A percentile compares a stretch with the other conserved stretches of the same genome.
phyloP scores from a whole-genome alignment of 1,139 yeast genomes.

The Scheffersomyces lignicola region DNA sequence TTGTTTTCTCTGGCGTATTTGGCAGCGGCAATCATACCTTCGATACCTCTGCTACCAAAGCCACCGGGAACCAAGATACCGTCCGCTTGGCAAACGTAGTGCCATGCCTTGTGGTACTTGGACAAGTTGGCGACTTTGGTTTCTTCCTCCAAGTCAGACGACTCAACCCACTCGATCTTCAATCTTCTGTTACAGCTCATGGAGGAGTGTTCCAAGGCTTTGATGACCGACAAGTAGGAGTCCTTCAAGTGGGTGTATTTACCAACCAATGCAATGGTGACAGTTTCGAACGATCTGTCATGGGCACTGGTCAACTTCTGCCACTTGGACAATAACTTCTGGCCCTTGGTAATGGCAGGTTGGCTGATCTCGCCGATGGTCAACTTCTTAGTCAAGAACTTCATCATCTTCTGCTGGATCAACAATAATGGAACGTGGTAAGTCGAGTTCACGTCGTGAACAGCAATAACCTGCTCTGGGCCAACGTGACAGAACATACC shows the following conservation, averaged over 20 bases:
- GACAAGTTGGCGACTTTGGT: slow-evolving; percentile 64
- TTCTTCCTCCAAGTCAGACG: slow-evolving; percentile 81
- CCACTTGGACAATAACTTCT: slow-evolving; percentile 74
- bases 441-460: slow-evolving; percentile 95
- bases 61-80: slow-evolving; percentile 99
- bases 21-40: slow-evolving; percentile 97
- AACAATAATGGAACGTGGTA: slow-evolving; percentile 94
- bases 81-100: slow-evolving; percentile 87
- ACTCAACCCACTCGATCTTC: slow-evolving; percentile 94
- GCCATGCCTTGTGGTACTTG: slow-evolving; percentile 95
- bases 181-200: slow-evolving; percentile 84
- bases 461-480: slow-evolving; percentile 94
- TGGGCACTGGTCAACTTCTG: slow-evolving; percentile 69
- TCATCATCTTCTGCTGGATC: slow-evolving; percentile 82
- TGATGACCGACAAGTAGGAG: slow-evolving; percentile 91
- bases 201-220: slow-evolving; percentile 92
- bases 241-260: slow-evolving; percentile 95
- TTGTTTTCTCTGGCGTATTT: slow-evolving; percentile 96
- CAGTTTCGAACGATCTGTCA: slow-evolving; percentile 82
- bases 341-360: slow-evolving; percentile 67
- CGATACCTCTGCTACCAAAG: slow-evolving; percentile 95
- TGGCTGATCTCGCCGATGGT: slow-evolving; percentile 54
- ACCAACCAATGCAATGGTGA: slow-evolving; percentile 94
- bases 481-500: slow-evolving; percentile 99
- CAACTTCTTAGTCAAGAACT: slow-evolving; percentile 71